These are phyloP conservation scores for Elaeagnus macrophylla DNA, from an alignment of 306 rosid species.

Conservation along the genomic window DNA sequence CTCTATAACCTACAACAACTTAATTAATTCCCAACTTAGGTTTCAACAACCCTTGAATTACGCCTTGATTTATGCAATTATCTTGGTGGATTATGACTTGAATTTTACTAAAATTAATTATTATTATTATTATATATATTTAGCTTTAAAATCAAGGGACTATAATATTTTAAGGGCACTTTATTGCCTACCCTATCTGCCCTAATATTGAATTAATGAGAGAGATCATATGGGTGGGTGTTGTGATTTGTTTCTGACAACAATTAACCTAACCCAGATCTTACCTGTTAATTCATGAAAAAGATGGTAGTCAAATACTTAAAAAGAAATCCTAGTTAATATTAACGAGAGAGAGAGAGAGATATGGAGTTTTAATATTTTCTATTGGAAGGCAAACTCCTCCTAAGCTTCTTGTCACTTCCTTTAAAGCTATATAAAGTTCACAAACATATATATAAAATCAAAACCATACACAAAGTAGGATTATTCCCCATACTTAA, in stretches of 20 bases:
- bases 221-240: too few species aligned
- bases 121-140: background rate
- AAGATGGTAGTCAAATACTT: too few species aligned
- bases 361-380: constrained; percentile 4
- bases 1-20: too few species aligned
- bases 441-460: too few species aligned
- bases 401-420: constrained; percentile 29
- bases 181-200: too few species aligned
- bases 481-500: constrained; percentile 37
- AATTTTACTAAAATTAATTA: background rate
- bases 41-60: constrained; percentile 70
- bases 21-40: constrained; percentile 24
- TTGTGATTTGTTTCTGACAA: too few species aligned
- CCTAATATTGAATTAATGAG: too few species aligned
- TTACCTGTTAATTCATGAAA: constrained; percentile 12
- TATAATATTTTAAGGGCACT: too few species aligned
- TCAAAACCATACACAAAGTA: constrained; percentile 24
- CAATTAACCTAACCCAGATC: background rate
- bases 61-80: constrained; percentile 69
- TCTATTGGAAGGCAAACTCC: constrained; percentile 37
- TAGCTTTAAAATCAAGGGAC: too few species aligned
- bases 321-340: constrained; percentile 7
- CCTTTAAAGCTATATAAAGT: constrained; percentile 28
- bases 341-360: background rate
- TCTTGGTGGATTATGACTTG: constrained; percentile 30